Evolutionary conservation across 148 eudicot genomes (phyloP).

Genomic region (Dianthus caryophyllus): DNA sequence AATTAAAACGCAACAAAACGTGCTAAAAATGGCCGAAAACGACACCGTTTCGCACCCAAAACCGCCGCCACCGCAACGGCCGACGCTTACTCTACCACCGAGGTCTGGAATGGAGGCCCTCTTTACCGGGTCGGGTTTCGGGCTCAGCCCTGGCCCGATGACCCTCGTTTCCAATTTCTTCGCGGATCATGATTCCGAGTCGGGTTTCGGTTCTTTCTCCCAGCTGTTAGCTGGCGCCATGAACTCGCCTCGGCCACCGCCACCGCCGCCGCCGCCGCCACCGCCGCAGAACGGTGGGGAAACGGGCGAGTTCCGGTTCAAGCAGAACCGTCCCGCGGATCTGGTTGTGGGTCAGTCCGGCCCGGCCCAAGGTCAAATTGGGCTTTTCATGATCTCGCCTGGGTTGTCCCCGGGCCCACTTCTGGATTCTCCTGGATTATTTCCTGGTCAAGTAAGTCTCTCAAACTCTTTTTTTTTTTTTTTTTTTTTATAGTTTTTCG

Average conservation of each 20-base stretch:
- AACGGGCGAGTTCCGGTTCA: slow-evolving; percentile 34
- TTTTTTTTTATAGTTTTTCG: background rate
- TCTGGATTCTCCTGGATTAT: slow-evolving; percentile 64
- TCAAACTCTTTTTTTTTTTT: background rate
- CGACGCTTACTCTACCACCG: slow-evolving; percentile 52
- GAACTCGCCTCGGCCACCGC: slow-evolving; percentile 36
- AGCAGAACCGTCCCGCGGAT: slow-evolving; percentile 42
- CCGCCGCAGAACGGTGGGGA: too few relatives aligned
- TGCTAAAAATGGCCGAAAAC: slow-evolving; percentile 25
- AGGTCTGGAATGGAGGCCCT: slow-evolving; percentile 39
- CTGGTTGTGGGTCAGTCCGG: slow-evolving; percentile 36
- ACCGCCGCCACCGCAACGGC: slow-evolving; percentile 21
- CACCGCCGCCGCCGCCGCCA: slow-evolving; percentile 1
- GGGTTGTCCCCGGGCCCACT: slow-evolving; percentile 67
- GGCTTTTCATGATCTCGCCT: slow-evolving; percentile 49
- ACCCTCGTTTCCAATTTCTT: slow-evolving; percentile 65
- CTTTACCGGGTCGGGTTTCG: slow-evolving; percentile 49
- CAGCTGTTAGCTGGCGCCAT: slow-evolving; percentile 83
- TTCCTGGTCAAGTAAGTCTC: slow-evolving; percentile 51
- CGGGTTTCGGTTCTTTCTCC: slow-evolving; percentile 68
- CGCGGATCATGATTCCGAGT: slow-evolving; percentile 59
- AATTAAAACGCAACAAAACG: background rate
- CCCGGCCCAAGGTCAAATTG: background rate
- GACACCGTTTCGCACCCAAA: slow-evolving; percentile 14
- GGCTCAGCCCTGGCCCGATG: slow-evolving; percentile 80